Percentiles rank a stretch among this genome's conserved stretches.
These are phyloP conservation scores for Sicyos baderoa DNA, from an alignment of 306 rosid genomes.

Conservation along the genomic window DNA sequence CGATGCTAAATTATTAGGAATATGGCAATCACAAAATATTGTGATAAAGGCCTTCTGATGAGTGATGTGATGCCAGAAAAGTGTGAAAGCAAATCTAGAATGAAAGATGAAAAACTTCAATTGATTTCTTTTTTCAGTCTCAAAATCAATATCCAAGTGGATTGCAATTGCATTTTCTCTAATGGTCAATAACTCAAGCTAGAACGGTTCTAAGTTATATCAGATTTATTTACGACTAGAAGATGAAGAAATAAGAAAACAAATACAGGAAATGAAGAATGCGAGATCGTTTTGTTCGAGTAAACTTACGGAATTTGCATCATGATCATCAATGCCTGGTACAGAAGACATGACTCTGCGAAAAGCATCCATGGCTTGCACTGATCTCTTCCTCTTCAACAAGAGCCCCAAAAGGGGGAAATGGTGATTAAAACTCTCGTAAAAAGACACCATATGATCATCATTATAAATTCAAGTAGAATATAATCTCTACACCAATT, in stretches of 20 bases:
- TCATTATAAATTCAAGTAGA: conserved; percentile 12
- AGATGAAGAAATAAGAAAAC: conserved; percentile 18
- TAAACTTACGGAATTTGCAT: conserved; percentile 66
- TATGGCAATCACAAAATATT: not conserved
- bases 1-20: not conserved
- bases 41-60: not conserved
- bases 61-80: not conserved
- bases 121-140: not conserved
- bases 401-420: conserved; percentile 17
- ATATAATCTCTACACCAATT: conserved; percentile 27
- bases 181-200: not conserved
- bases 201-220: not conserved
- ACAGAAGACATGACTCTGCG: conserved; percentile 64
- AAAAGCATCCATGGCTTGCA: conserved; percentile 62
- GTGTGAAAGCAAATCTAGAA: not conserved
- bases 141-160: not conserved
- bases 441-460: not conserved
- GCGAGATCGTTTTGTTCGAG: conserved; percentile 15
- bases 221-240: not conserved
- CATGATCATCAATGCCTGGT: conserved; percentile 70
- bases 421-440: conserved; percentile 8
- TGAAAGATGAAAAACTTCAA: not conserved
- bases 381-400: conserved; percentile 60
- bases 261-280: conserved; percentile 8
- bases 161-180: not conserved